A percentile compares a stretch with the other conserved stretches of the same genome.
Evolutionary conservation across 73 alveolate species (phyloP).

Genomic region (Paramecium caudatum): DNA sequence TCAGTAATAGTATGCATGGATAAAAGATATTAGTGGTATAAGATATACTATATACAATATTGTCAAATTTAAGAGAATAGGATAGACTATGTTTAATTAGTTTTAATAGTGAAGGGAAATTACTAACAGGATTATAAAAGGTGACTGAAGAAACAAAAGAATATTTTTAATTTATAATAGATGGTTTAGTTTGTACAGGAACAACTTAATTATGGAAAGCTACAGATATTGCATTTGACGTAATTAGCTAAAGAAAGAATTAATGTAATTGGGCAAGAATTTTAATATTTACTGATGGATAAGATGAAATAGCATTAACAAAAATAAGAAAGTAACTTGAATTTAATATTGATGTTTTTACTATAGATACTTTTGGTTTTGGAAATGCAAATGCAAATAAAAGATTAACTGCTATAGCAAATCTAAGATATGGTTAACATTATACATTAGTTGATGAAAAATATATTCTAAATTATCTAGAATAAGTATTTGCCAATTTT

Average conservation of each 20-base stretch:
- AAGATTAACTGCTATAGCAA: not conserved
- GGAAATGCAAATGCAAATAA: constrained; percentile 74
- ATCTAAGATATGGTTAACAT: constrained; percentile 27
- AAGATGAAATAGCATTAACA: constrained; percentile 74
- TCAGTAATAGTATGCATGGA: constrained; percentile 76
- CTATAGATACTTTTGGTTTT: constrained; percentile 89
- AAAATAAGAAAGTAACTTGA: constrained; percentile 64
- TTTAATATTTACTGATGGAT: constrained; percentile 87
- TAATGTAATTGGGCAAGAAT: constrained; percentile 76
- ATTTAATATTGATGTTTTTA: constrained; percentile 77
- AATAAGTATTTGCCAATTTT: not conserved
- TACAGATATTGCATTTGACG: constrained; percentile 77
- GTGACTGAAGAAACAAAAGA: constrained; percentile 76
- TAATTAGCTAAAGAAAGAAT: constrained; percentile 78
- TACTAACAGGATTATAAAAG: constrained; percentile 72
- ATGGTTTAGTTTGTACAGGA: constrained; percentile 73
- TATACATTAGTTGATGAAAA: not conserved
- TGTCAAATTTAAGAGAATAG: not conserved
- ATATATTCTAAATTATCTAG: not conserved
- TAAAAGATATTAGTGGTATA: constrained; percentile 1
- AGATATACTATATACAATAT: not conserved
- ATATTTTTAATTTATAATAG: constrained; percentile 5
- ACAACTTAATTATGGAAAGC: constrained; percentile 85
- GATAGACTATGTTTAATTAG: constrained; percentile 81
- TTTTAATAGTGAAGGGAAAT: constrained; percentile 77